Conservation (phyloP, 345 rosid species). For the Orychophragmus violaceus region DNA sequence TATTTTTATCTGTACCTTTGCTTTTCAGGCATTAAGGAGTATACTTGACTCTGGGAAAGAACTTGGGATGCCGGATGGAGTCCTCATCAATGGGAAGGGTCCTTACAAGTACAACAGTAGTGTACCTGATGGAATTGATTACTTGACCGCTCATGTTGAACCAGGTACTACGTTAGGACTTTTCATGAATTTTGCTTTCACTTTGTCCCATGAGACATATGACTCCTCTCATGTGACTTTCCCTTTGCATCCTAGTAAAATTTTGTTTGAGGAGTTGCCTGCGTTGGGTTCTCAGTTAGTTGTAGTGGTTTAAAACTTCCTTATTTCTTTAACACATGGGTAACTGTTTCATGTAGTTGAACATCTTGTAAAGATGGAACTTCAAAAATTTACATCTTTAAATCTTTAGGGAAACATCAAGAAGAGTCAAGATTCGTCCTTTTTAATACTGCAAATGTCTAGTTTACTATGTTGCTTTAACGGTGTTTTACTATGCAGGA, state of each 20-base stretch:
- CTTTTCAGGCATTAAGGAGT: constrained; percentile 57
- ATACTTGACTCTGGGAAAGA: constrained; percentile 74
- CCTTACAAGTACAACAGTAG: no score
- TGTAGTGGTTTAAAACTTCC: background rate
- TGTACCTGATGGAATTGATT: constrained; percentile 69
- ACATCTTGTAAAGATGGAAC: constrained; percentile 3
- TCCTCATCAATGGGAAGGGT: no score
- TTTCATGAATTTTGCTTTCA: background rate
- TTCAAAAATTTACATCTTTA: background rate
- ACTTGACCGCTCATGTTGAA: constrained; percentile 58
- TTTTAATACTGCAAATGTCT: background rate
- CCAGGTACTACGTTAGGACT: constrained; percentile 46
- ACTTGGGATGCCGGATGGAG: constrained; percentile 96
- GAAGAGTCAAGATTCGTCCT: background rate
- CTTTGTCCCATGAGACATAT: background rate
- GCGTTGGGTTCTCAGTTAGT: background rate
- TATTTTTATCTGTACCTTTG: background rate
- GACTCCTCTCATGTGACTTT: background rate
- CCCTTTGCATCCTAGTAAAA: background rate
- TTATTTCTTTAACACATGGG: background rate
- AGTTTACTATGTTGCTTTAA: background rate
- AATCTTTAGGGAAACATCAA: background rate
- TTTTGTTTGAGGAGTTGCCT: background rate
- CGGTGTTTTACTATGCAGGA: constrained; percentile 25
- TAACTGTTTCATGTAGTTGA: background rate